A percentile compares a stretch with the other conserved stretches of the same genome.
phyloP scores from a whole-genome alignment of 257 asterid genomes.

The Rehmannia glutinosa region DNA sequence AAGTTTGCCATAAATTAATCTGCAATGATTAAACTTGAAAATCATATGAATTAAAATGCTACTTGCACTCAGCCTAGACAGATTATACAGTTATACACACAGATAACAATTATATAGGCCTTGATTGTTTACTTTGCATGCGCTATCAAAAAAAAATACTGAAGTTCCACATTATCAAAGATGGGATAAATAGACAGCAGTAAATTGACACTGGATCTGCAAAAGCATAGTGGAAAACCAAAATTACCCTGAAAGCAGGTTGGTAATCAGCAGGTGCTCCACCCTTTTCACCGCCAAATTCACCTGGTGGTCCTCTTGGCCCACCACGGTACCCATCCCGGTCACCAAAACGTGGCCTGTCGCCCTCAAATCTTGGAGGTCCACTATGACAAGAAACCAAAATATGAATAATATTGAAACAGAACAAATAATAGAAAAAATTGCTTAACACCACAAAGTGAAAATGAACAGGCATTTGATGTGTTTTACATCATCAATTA shows the following conservation, averaged over 20 bases:
- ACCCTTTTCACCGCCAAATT: slow-evolving; percentile 73
- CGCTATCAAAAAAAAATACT: too few relatives aligned
- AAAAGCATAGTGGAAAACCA: neutral
- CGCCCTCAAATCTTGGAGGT: slow-evolving; percentile 87
- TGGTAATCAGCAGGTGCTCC: slow-evolving; percentile 92
- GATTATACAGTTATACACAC: neutral
- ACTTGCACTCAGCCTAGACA: neutral
- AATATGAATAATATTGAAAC: neutral
- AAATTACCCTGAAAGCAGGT: slow-evolving; percentile 80
- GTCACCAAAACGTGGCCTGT: slow-evolving; percentile 77
- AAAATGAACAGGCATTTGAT: neutral
- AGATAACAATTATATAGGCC: neutral
- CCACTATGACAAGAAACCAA: slow-evolving; percentile 39
- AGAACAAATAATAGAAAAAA: neutral
- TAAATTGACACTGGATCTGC: neutral
- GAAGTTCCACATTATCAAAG: neutral
- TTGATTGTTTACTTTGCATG: too few relatives aligned
- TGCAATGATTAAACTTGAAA: neutral
- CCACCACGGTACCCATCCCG: slow-evolving; percentile 92
- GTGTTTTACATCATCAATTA: neutral
- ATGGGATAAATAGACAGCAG: neutral
- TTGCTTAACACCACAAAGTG: neutral
- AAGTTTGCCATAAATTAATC: neutral
- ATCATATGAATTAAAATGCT: neutral
- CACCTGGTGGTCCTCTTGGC: slow-evolving; percentile 74